A percentile compares a stretch with the other conserved stretches of the same genome.
Evolutionary conservation across 1,284 basidiomycete genomes (phyloP).

Genomic region (Trametes hirsuta): DNA sequence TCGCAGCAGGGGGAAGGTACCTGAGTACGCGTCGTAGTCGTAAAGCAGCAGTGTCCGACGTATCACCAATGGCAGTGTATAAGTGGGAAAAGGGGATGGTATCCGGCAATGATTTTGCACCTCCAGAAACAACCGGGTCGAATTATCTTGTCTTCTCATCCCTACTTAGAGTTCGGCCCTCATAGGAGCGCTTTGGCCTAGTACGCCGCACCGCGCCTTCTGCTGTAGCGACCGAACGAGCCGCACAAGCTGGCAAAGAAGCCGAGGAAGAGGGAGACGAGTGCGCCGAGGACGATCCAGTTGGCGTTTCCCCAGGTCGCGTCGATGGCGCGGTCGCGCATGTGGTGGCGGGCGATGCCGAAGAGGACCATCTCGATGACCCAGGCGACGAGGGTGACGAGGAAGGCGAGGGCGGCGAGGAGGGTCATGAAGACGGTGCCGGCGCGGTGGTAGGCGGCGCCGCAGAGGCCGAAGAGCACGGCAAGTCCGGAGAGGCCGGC

Average conservation of each 20-base stretch:
- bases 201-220: conserved; percentile 27
- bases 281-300: conserved; percentile 77
- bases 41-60: background rate
- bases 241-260: conserved; percentile 71
- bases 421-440: conserved; percentile 81
- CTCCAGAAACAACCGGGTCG: background rate
- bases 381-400: conserved; percentile 70
- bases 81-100: background rate
- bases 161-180: too few relatives aligned
- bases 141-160: too few relatives aligned
- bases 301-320: conserved; percentile 77
- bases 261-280: conserved; percentile 64
- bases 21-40: background rate
- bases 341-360: conserved; percentile 64
- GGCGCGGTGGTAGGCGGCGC: conserved; percentile 61
- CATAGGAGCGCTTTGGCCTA: conserved; percentile 13
- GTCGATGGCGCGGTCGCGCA: conserved; percentile 51
- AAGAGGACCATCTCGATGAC: conserved; percentile 83
- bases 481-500: conserved; percentile 73
- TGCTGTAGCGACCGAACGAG: conserved; percentile 66
- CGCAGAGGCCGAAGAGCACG: conserved; percentile 74
- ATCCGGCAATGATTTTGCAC: background rate
- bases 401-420: conserved; percentile 60
- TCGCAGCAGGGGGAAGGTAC: background rate
- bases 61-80: background rate